phyloP scores from a whole-genome alignment of 176 grass and related monocot genomes.

The Triticum urartu region DNA sequence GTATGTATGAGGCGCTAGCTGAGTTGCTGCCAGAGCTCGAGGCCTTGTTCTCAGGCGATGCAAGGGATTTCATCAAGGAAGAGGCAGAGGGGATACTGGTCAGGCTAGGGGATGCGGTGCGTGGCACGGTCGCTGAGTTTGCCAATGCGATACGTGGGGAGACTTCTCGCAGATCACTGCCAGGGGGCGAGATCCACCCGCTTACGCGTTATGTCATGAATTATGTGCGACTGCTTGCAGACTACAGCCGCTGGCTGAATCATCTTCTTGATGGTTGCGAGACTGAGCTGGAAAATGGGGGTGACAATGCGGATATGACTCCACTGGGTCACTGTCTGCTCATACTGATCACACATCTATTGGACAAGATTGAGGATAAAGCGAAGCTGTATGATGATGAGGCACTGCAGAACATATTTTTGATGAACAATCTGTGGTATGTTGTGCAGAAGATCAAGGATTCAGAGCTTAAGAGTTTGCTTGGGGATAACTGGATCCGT shows the following conservation, averaged over 20 bases:
- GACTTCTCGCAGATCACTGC: slow-evolving; percentile 53
- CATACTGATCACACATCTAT: slow-evolving; percentile 67
- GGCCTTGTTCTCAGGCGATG: slow-evolving; percentile 60
- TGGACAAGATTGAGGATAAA: slow-evolving; percentile 80
- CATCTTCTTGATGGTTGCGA: slow-evolving; percentile 51
- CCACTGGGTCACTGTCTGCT: slow-evolving; percentile 62
- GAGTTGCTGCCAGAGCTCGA: slow-evolving; percentile 67
- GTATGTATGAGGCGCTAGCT: slow-evolving; percentile 76
- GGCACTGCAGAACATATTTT: slow-evolving; percentile 80
- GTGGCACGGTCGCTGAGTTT: slow-evolving; percentile 63
- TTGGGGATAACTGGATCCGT: slow-evolving; percentile 93
- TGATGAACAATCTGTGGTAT: slow-evolving; percentile 96
- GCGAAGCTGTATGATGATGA: slow-evolving; percentile 76
- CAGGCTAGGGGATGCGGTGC: slow-evolving; percentile 66
- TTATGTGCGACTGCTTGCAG: slow-evolving; percentile 67
- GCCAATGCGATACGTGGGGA: slow-evolving; percentile 74
- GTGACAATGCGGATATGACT: slow-evolving; percentile 52
- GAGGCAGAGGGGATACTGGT: slow-evolving; percentile 59
- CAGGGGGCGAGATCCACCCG: slow-evolving; percentile 76
- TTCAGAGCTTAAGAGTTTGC: slow-evolving; percentile 74
- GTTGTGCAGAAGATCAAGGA: slow-evolving; percentile 91
- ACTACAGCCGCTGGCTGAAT: slow-evolving; percentile 66
- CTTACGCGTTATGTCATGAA: slow-evolving; percentile 91
- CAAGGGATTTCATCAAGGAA: slow-evolving; percentile 55
- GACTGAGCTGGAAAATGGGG: slow-evolving; percentile 22